Conservation (phyloP, 306 rosid genomes). For the Cercis canadensis region DNA sequence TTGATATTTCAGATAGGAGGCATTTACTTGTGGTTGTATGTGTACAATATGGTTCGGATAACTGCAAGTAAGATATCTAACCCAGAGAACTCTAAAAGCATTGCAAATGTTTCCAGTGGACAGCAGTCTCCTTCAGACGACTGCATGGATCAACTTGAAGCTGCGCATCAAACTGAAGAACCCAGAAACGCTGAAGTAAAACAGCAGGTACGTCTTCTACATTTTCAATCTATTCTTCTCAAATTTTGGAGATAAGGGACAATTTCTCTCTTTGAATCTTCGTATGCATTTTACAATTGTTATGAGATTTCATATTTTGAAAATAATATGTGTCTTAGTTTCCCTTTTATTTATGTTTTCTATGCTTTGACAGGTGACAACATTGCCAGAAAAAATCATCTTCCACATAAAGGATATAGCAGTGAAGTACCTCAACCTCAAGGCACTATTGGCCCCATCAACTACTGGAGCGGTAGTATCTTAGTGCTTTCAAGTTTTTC, state of each 20-base stretch:
- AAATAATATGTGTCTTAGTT: too few species aligned
- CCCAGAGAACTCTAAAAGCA: neutral
- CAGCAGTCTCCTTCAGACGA: neutral
- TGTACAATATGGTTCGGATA: conserved; percentile 6
- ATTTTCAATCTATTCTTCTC: neutral
- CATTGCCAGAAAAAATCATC: neutral
- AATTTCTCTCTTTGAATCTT: too few species aligned
- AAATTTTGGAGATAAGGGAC: too few species aligned
- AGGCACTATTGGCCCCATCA: conserved; percentile 57
- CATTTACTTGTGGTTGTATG: conserved; percentile 16
- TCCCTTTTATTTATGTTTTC: too few species aligned
- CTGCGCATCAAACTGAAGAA: neutral
- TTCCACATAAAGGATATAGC: neutral
- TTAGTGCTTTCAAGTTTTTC: neutral
- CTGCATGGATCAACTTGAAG: too few species aligned
- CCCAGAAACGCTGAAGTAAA: neutral
- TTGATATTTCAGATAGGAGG: conserved; percentile 5
- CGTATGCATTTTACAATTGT: too few species aligned
- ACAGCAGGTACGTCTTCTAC: neutral
- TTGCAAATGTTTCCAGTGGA: neutral
- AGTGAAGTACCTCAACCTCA: conserved; percentile 41
- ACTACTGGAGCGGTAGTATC: conserved; percentile 54
- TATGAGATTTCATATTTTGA: too few species aligned
- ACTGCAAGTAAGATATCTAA: neutral
- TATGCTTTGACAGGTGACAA: neutral